Conservation (phyloP, 1,284 basidiomycete genomes). For the Takashimella tepidaria region DNA sequence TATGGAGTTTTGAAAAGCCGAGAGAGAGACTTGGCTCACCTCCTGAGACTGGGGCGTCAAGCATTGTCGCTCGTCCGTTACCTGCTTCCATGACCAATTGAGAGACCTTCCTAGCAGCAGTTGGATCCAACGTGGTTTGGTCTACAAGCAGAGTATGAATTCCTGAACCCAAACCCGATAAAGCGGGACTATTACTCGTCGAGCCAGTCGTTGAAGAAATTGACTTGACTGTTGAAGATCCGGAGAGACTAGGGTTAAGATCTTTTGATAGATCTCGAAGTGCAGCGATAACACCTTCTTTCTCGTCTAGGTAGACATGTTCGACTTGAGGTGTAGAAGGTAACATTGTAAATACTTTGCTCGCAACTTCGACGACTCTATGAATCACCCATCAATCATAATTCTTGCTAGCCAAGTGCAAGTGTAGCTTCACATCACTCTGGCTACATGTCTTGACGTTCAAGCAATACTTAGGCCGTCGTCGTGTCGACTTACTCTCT, state of each 20-base stretch:
- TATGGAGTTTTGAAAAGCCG: too few relatives aligned
- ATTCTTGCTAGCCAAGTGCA: too few relatives aligned
- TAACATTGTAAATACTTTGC: slow-evolving; percentile 51
- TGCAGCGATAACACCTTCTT: not conserved
- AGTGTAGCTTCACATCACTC: too few relatives aligned
- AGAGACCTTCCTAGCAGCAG: slow-evolving; percentile 33
- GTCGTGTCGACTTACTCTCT: not conserved
- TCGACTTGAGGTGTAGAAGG: slow-evolving; percentile 50
- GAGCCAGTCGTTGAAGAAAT: slow-evolving; percentile 5
- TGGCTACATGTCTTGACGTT: too few relatives aligned
- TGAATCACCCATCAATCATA: too few relatives aligned
- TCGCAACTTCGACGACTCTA: slow-evolving; percentile 46
- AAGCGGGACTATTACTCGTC: not conserved
- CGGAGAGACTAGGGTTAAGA: not conserved
- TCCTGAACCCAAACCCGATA: not conserved
- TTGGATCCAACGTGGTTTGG: slow-evolving; percentile 43
- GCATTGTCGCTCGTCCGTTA: slow-evolving; percentile 16
- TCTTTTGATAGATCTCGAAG: not conserved
- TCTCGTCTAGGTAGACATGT: slow-evolving; percentile 45
- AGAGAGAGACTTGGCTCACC: slow-evolving; percentile 22
- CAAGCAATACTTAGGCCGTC: too few relatives aligned
- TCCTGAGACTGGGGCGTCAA: slow-evolving; percentile 44
- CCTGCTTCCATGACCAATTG: not conserved
- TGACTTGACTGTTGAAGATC: too few relatives aligned
- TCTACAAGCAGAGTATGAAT: slow-evolving; percentile 43